phyloP scores from a whole-genome alignment of 2,329 filamentous ascomycete species.

The Fusarium albosuccineum region DNA sequence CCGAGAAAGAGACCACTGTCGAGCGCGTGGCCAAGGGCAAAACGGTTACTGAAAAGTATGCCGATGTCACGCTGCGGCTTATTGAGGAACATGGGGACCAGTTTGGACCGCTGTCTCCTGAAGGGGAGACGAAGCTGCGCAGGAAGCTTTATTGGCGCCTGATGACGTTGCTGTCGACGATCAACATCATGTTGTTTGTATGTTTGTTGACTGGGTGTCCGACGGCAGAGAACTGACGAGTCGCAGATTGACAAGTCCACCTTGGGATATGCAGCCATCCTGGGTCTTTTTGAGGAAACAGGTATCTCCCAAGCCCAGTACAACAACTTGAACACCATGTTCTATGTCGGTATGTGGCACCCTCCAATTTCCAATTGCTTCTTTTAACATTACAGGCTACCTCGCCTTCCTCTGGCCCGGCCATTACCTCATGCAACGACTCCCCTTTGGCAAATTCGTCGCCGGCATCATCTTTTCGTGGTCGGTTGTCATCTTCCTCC shows the following conservation, averaged over 20 bases:
- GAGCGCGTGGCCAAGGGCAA: constrained; percentile 2
- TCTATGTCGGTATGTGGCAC: constrained; percentile 53
- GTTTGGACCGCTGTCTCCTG: constrained; percentile 48
- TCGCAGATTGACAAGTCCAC: constrained; percentile 56
- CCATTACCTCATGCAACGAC: constrained; percentile 55
- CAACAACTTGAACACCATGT: constrained; percentile 57
- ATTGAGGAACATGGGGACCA: constrained; percentile 52
- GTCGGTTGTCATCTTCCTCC: constrained; percentile 53
- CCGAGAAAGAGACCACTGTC: not conserved
- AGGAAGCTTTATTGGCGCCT: constrained; percentile 52
- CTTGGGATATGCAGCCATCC: constrained; percentile 55
- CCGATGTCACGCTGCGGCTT: constrained; percentile 53
- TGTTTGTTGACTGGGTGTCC: constrained; percentile 12
- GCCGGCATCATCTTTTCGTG: constrained; percentile 51
- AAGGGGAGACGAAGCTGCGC: constrained; percentile 49
- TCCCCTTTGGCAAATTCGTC: constrained; percentile 55
- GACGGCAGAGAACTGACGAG: not conserved
- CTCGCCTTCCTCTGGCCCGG: constrained; percentile 54
- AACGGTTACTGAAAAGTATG: constrained; percentile 42
- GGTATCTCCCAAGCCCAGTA: constrained; percentile 53
- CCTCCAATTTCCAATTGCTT: fast-evolving
- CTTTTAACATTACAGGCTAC: constrained; percentile 47
- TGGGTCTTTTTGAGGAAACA: constrained; percentile 58
- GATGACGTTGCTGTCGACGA: constrained; percentile 49
- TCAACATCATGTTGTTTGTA: constrained; percentile 55